Evolutionary conservation across 106 monocot genomes (phyloP), one percentile per base, ranked within the genome.

Genomic region (Dendrobium officinale): DNA sequence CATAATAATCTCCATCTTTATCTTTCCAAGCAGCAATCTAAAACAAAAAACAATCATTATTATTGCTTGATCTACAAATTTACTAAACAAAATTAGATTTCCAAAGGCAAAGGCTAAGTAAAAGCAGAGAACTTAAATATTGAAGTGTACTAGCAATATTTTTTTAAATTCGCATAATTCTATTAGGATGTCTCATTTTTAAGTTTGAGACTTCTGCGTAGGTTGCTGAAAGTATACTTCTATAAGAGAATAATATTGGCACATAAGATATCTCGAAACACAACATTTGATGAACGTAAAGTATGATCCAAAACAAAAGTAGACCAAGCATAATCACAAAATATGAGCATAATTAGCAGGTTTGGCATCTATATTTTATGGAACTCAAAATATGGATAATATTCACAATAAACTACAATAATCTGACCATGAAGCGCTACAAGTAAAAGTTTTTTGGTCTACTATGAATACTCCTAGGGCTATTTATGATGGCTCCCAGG

Each of bases 21-120:
- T 98, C 98, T 85, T 95, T 95, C 98, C 98, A 98, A 74, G 98
- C 98, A 75, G 98, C 98, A 81, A 98, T 67, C 98, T 98, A 20
- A 66, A 48, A 80, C 20, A 64, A 54, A 77, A 77, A 51, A 24
- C 3, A 76, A 56, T 27, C 61, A 11, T 13, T 26, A 66, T 70
- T 33, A 70, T 70, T 66, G 22, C 3, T 10, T 22, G 26, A 66
- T 66, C 26, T 66, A 51, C 51, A 51, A 51, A 51, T 51, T n/a
- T 61, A 55, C 48, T n/a, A 6, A 37, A 51, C 13, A 13, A 70
- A 70, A 70, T 31, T 70, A 70, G 33, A 37, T 13, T 61, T 70
- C 13, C 67, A 67, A 27, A 67, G 1, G 2, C 18, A 20, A 20
- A 4, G 18, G n/a, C 22, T 64, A n/a, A 22, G 6, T 20, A 64